phyloP scores from a whole-genome alignment of 352 stramenopile genomes.

The Thalassiosira mediterranea region DNA sequence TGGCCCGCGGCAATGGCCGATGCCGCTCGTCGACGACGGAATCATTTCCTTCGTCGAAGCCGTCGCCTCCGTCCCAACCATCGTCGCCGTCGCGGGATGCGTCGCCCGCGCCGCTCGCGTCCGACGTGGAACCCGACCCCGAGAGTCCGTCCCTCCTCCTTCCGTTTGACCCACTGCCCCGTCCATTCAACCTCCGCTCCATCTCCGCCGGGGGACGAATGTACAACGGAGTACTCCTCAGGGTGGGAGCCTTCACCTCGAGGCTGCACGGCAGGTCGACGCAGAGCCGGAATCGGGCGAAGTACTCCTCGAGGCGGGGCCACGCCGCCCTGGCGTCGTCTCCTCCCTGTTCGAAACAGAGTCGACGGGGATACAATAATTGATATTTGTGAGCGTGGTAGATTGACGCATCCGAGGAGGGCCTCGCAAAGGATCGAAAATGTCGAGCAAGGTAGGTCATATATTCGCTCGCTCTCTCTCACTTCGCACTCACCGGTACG shows the following conservation, averaged over 20 bases:
- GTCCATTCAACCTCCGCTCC: conserved; percentile 14
- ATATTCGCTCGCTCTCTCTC: background rate
- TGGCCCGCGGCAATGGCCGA: conserved; percentile 1
- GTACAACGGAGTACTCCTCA: conserved; percentile 65
- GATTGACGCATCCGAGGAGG: too few relatives aligned
- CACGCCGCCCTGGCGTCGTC: conserved; percentile 51
- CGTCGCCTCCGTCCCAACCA: conserved; percentile 39
- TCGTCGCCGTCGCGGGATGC: conserved; percentile 3
- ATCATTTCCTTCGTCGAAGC: conserved; percentile 23
- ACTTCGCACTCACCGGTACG: conserved; percentile 66
- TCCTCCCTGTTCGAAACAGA: conserved; percentile 54
- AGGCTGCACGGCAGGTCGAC: conserved; percentile 65
- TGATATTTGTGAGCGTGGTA: conserved; percentile 2
- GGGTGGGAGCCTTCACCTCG: conserved; percentile 71
- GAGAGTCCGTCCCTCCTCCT: too few relatives aligned
- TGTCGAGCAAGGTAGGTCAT: too few relatives aligned
- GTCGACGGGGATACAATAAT: background rate
- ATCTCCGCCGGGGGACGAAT: conserved; percentile 53
- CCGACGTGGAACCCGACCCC: too few relatives aligned
- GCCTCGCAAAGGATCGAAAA: too few relatives aligned
- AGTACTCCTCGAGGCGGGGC: conserved; percentile 77
- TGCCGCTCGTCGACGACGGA: background rate
- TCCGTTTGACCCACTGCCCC: conserved; percentile 12
- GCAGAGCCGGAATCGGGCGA: conserved; percentile 74
- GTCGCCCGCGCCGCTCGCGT: background rate